Percentiles rank a stretch among this genome's conserved stretches.
phyloP scores from a whole-genome alignment of 73 alveolate species.

The Stentor coeruleus region DNA sequence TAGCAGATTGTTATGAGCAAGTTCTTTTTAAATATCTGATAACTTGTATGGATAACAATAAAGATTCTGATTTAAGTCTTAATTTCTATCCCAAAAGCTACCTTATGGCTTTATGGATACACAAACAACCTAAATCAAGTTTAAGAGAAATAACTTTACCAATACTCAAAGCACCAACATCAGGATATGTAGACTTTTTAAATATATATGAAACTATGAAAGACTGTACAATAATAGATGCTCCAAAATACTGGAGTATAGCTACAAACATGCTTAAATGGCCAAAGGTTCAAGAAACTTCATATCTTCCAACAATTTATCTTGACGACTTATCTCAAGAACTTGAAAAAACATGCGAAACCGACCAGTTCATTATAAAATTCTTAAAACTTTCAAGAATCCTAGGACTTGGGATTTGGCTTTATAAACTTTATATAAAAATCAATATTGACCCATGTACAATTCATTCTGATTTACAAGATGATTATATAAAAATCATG shows the following conservation, averaged over 20 bases:
- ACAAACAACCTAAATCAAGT: not conserved
- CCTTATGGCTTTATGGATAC: not conserved
- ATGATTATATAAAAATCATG: not conserved
- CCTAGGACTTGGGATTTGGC: constrained; percentile 1
- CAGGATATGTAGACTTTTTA: not conserved
- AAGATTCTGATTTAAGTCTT: not conserved
- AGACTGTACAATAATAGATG: not conserved
- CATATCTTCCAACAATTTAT: not conserved
- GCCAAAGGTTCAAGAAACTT: not conserved
- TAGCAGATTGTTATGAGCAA: not conserved
- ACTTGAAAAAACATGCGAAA: not conserved
- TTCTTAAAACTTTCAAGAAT: not conserved
- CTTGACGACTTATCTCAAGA: not conserved
- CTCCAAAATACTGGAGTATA: not conserved
- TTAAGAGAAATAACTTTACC: not conserved
- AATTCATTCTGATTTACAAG: not conserved
- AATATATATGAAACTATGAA: not conserved
- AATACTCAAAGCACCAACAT: not conserved
- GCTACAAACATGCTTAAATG: not conserved
- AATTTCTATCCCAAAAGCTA: not conserved
- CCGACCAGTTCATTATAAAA: not conserved
- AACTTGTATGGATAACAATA: not conserved
- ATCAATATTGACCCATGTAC: not conserved
- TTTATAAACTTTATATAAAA: constrained; percentile 8
- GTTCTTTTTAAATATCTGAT: not conserved